Evolutionary conservation across 306 rosid species (phyloP).

Genomic region (Aeschynomene evenia): DNA sequence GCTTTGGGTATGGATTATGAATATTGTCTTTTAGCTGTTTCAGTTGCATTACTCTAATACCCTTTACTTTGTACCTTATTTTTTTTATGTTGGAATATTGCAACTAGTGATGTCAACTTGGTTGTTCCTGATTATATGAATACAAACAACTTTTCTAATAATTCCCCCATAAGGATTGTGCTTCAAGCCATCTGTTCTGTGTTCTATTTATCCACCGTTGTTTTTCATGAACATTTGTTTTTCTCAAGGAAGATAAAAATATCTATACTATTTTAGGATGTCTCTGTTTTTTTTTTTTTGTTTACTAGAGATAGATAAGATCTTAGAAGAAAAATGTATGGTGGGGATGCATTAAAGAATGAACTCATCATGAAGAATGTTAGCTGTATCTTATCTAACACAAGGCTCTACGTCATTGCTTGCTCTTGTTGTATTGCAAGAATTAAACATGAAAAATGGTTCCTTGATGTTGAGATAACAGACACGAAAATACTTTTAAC

Average conservation of each 20-base stretch:
- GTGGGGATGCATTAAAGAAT: not conserved
- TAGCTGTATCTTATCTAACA: not conserved
- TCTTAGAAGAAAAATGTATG: constrained; percentile 12
- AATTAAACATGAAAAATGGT: not conserved
- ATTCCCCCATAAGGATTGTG: not conserved
- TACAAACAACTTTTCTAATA: constrained; percentile 2
- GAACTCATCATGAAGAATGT: not conserved
- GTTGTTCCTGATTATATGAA: constrained; percentile 10
- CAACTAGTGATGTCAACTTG: constrained; percentile 5
- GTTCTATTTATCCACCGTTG: not conserved
- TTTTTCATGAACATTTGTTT: not conserved
- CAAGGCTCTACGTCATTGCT: not conserved
- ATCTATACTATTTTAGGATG: not conserved
- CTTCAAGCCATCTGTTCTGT: constrained; percentile 13
- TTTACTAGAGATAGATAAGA: constrained; percentile 12
- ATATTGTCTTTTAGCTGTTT: not conserved
- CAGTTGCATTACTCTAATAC: not conserved
- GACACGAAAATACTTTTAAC: not conserved
- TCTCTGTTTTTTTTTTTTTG: not conserved
- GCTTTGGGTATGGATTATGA: constrained; percentile 31
- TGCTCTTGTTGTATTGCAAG: not conserved
- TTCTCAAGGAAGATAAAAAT: not conserved
- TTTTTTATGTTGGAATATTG: constrained; percentile 16
- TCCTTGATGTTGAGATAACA: not conserved
- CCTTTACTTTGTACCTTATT: not conserved